Evolutionary conservation across 75 land plant genomes (phyloP), one percentile per base, ranked within the genome.

Genomic region (Selaginella tamariscina): DNA sequence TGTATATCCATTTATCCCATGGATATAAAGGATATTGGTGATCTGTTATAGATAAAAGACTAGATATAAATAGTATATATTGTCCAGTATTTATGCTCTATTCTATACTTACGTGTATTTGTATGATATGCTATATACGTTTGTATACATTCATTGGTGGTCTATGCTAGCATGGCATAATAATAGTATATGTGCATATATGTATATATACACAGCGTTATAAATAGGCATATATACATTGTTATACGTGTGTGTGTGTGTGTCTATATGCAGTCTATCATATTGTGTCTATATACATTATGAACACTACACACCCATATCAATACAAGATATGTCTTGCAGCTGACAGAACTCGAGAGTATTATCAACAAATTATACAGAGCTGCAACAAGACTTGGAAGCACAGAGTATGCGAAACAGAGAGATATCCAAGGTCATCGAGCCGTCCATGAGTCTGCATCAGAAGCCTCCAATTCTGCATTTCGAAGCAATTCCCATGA

Each of bases 281-380:
- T 65, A 23, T 65, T 65, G 28, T 29, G 39, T 32, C 33, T 65
- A 49, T 32, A 49, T 49, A 11, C 54, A 11, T 20, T 11, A 20
- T 11, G 11, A 11, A 20, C 20, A 49, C 11, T 49, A 49, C 20
- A 11, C 11, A 11, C 54, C 54, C 20, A 11, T 49, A 20, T 11
- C 20, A 20, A 11, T 49, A 20, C 20, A 11, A 20, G 54, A 49
- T 49, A 20, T 11, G 54, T 20, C 11, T 39, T 18, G 18, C 74
- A 93, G 98, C 81, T 80, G 68, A 80, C 72, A 55, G 96, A 94
- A 57, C 77, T 85, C 82, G 98, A 94, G 74, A 78, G 88, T 82
- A 81, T 69, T 85, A 89, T 68, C 1, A 79, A 62, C 88, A 94
- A 71, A 68, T 82, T 2, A 75, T 94, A 32, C 98, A 94, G 81